Conservation (phyloP, 2,329 filamentous ascomycete species). For the Epichloe elymi region DNA sequence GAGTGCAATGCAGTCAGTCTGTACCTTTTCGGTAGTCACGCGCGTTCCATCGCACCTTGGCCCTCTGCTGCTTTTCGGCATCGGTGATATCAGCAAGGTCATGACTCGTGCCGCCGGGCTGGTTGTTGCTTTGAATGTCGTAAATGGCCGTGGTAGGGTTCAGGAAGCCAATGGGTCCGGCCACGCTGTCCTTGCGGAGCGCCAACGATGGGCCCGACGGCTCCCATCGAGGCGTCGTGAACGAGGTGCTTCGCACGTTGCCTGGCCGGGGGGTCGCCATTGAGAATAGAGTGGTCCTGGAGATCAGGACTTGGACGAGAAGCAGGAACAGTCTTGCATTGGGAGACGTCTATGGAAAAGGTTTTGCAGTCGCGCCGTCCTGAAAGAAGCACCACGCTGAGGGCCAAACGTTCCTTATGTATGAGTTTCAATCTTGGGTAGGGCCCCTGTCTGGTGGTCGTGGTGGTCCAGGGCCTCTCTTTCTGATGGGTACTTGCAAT, state of each 20-base stretch:
- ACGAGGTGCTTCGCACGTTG: conserved; percentile 3
- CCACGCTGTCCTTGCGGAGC: conserved; percentile 8
- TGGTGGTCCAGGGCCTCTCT: no score
- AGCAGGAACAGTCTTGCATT: no score
- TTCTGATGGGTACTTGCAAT: no score
- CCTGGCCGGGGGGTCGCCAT: background rate
- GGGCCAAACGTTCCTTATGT: no score
- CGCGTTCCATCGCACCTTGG: conserved; percentile 8
- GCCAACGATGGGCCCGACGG: conserved; percentile 6
- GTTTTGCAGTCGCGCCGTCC: no score
- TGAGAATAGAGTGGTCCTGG: background rate
- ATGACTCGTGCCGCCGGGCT: background rate
- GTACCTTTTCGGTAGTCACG: conserved; percentile 8
- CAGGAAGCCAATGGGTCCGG: conserved; percentile 7
- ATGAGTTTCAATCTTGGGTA: no score
- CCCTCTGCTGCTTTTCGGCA: conserved; percentile 3
- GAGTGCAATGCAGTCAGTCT: background rate
- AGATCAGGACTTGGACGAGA: background rate
- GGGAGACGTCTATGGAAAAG: no score
- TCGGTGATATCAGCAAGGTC: conserved; percentile 1
- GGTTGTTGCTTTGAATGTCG: conserved; percentile 5
- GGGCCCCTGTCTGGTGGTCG: no score
- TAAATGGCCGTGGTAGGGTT: conserved; percentile 9
- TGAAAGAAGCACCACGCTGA: no score
- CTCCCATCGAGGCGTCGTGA: conserved; percentile 6